Conservation (phyloP, 495 filamentous ascomycete species). For the Poronia punctata region DNA sequence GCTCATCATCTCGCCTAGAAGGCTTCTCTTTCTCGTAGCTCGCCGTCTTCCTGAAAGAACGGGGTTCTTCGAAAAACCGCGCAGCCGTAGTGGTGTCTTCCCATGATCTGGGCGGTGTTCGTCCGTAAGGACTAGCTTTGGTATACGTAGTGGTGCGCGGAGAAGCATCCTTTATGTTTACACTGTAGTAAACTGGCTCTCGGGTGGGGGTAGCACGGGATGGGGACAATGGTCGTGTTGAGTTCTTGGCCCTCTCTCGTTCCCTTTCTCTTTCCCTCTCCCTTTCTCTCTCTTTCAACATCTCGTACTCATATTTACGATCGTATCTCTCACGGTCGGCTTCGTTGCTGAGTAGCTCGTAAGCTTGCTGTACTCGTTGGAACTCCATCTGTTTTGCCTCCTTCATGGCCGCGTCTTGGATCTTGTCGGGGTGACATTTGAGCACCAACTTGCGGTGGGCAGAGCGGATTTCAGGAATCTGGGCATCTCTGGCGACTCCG, state of each 20-base stretch:
- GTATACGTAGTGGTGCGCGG: slow-evolving; percentile 20
- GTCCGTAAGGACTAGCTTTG: slow-evolving; percentile 26
- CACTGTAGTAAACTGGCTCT: slow-evolving; percentile 27
- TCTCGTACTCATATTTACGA: slow-evolving; percentile 55
- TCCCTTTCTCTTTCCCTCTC: background rate
- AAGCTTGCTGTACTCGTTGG: slow-evolving; percentile 87
- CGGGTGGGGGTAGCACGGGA: slow-evolving; percentile 27
- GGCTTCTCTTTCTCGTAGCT: slow-evolving; percentile 40
- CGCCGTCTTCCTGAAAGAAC: slow-evolving; percentile 31
- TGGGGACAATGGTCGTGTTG: slow-evolving; percentile 26
- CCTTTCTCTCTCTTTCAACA: slow-evolving; percentile 18
- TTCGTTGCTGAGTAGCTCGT: slow-evolving; percentile 83
- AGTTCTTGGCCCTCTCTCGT: slow-evolving; percentile 31
- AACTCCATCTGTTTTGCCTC: slow-evolving; percentile 73
- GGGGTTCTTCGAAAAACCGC: slow-evolving; percentile 27
- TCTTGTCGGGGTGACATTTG: slow-evolving; percentile 92
- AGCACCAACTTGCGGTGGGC: slow-evolving; percentile 89
- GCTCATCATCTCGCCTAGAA: slow-evolving; percentile 31
- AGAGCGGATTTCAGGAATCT: slow-evolving; percentile 64
- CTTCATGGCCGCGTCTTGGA: slow-evolving; percentile 63
- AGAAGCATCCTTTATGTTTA: slow-evolving; percentile 22
- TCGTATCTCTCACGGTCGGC: slow-evolving; percentile 67
- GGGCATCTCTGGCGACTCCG: slow-evolving; percentile 68
- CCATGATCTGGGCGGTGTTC: slow-evolving; percentile 32
- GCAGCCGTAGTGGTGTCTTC: slow-evolving; percentile 30